Base-by-base conservation (phyloP, 2,329 filamentous ascomycete genomes). In the Colletotrichum endophyticum region DNA sequence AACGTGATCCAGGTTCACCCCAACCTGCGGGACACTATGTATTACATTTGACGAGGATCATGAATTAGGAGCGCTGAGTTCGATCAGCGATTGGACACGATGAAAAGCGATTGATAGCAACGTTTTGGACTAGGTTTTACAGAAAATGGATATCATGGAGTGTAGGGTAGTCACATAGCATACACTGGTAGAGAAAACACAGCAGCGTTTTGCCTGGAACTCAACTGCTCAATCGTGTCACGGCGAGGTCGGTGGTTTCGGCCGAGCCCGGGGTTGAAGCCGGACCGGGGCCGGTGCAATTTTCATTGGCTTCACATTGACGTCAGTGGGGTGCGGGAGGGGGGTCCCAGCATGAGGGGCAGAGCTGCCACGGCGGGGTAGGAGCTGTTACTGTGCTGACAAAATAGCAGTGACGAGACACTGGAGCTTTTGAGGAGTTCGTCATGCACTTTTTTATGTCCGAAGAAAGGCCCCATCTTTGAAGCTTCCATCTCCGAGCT, bases 21-120 rank as follows among this genome's bases (percentile, higher is more conserved):
- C 2, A 84, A 82, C 4, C 77, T 92, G 49, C 79, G 77, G 61
- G 80, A 91, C 67, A 85, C 85, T 5, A 92, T 92, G 90, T 92
- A 89, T 80, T 92, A 92, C 81, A 89, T 92, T 70, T 92, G 78
- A 85, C 39, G 13, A 25, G n/a, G 57, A 66, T 56, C 53, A 25
- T 62, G 59, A 30, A 62, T 30, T 36, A 6, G 59, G 19, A 32
- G 30, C 30, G 59, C 28, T 62, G 22, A 19, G 16, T 25, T 44
- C 13, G 62, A 27, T 11, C 15, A 64, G 22, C 34, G 62, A 64
- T 44, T n/a, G 62, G 25, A 64, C 28, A 44, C n/a, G 44, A 53
- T 53, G 44, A 53, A 22, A 53, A 64, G 62, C 62, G 22, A 39
- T 44, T 64, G 32, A 19, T 39, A 11, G 25, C 22, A 64, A 36